Conservation (phyloP, 2,329 filamentous ascomycete species). For the Aspergillus texensis region DNA sequence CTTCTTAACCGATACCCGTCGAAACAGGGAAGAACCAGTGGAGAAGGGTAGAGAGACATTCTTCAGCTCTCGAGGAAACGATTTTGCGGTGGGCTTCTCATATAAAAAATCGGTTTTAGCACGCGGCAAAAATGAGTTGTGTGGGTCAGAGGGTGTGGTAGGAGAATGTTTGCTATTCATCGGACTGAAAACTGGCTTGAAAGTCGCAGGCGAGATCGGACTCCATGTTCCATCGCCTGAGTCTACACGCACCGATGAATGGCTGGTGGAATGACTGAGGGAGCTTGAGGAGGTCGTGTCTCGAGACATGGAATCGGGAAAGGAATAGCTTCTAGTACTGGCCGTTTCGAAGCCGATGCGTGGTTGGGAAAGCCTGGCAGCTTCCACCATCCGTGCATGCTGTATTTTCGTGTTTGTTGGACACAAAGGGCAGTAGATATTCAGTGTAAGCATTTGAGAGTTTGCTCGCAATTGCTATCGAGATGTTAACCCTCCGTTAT, state of each 20-base stretch:
- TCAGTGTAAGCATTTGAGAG: conserved; percentile 21
- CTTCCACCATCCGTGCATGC: conserved; percentile 38
- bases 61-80: conserved; percentile 24
- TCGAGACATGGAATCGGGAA: conserved; percentile 20
- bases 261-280: conserved; percentile 26
- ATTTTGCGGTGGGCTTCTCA: conserved; percentile 21
- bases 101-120: conserved; percentile 11
- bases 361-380: conserved; percentile 30
- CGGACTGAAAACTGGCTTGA: conserved; percentile 16
- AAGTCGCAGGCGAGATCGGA: conserved; percentile 18
- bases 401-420: conserved; percentile 33
- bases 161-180: conserved; percentile 17
- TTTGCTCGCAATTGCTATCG: conserved; percentile 23
- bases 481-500: background rate
- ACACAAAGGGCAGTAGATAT: conserved; percentile 37
- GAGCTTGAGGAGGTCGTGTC: conserved; percentile 27
- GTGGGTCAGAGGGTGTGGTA: conserved; percentile 15
- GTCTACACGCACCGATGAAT: conserved; percentile 21
- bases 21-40: conserved; percentile 21
- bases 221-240: conserved; percentile 17
- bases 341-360: conserved; percentile 19
- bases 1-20: conserved; percentile 23
- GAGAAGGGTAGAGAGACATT: conserved; percentile 22
- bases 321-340: conserved; percentile 19
- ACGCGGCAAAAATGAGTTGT: conserved; percentile 12